These are phyloP conservation scores for Fusarium dimerum DNA, from an alignment of 2,329 filamentous ascomycete species.

Conservation along the genomic window DNA sequence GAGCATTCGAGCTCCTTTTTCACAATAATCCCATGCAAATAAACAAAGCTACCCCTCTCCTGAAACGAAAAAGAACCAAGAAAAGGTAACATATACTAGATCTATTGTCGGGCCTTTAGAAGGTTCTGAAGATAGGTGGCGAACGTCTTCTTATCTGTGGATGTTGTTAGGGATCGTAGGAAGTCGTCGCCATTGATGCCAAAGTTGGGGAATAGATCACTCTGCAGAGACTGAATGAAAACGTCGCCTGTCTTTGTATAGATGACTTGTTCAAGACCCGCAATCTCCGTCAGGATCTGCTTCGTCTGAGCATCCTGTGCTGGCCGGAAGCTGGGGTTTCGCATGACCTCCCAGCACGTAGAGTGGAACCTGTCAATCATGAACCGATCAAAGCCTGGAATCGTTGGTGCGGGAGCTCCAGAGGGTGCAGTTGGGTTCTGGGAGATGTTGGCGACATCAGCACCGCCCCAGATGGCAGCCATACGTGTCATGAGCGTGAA, in stretches of 20 bases:
- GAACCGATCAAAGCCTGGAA: constrained; percentile 91
- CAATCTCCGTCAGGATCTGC: constrained; percentile 86
- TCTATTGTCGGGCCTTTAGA: constrained; percentile 46
- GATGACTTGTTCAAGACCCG: constrained; percentile 82
- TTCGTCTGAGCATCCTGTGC: constrained; percentile 82
- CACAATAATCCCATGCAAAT: too few species aligned
- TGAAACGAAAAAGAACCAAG: too few species aligned
- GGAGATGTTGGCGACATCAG: constrained; percentile 65
- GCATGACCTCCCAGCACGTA: constrained; percentile 85
- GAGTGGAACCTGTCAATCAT: constrained; percentile 87
- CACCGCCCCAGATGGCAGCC: constrained; percentile 87
- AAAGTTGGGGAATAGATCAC: constrained; percentile 63
- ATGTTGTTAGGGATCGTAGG: constrained; percentile 58
- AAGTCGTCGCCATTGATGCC: constrained; percentile 65
- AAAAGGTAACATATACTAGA: not conserved
- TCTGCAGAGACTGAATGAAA: constrained; percentile 71
- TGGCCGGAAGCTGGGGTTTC: constrained; percentile 75
- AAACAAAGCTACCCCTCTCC: too few species aligned
- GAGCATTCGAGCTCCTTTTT: constrained; percentile 6
- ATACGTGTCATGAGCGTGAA: constrained; percentile 83
- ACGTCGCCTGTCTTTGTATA: constrained; percentile 85
- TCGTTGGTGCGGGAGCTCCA: constrained; percentile 54
- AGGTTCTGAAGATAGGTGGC: constrained; percentile 64
- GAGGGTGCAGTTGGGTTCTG: constrained; percentile 52
- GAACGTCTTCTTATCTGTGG: constrained; percentile 61